Conservation (phyloP, 129 eudicot genomes). For the Pittosporum tobira region DNA sequence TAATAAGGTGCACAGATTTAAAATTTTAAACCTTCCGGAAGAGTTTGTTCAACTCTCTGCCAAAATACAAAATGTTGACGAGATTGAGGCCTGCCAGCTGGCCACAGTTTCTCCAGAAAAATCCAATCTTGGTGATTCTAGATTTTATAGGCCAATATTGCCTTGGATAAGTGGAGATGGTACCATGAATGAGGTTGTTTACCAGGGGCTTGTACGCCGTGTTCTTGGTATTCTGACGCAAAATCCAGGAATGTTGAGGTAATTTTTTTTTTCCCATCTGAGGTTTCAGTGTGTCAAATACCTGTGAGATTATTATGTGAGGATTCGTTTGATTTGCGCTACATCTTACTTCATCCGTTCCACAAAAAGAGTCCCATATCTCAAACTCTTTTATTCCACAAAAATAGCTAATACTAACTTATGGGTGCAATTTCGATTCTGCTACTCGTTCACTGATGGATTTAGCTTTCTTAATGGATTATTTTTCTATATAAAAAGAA, state of each 20-base stretch:
- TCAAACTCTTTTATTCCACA: no score
- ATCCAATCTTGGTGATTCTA: slow-evolving; percentile 16
- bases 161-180: slow-evolving; percentile 99
- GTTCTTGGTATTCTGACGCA: slow-evolving; percentile 82
- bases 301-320: no score
- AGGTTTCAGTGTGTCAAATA: no score
- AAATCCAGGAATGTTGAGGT: slow-evolving; percentile 94
- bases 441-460: no score
- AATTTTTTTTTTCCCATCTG: no score
- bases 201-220: slow-evolving; percentile 77
- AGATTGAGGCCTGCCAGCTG: slow-evolving; percentile 16
- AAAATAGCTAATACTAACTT: no score
- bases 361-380: no score
- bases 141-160: slow-evolving; percentile 50
- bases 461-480: no score
- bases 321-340: no score
- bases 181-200: slow-evolving; percentile 57
- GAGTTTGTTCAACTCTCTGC: slow-evolving; percentile 27
- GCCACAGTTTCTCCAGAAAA: slow-evolving; percentile 20
- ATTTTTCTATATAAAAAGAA: no score
- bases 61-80: slow-evolving; percentile 17
- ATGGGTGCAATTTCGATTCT: no score
- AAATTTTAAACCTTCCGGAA: slow-evolving; percentile 46
- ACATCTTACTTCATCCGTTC: no score
- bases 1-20: slow-evolving; percentile 42